Percentiles rank a stretch among this genome's conserved stretches.
Conservation (phyloP, 371 early-diverging fungal species). For the Sporodiniella umbellata region DNA sequence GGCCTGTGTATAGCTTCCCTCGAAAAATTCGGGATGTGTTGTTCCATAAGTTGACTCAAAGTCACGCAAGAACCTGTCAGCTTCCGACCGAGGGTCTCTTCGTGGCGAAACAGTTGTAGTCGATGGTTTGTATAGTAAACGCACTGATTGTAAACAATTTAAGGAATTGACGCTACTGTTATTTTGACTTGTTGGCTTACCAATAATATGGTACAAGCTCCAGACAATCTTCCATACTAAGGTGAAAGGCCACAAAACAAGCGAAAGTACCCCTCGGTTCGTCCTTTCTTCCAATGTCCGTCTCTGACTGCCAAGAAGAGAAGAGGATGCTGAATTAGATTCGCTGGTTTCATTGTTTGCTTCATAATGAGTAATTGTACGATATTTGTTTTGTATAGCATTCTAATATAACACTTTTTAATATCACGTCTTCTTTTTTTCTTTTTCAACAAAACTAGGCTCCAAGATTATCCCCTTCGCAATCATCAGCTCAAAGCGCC, state of each 20-base stretch:
- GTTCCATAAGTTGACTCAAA: slow-evolving; percentile 71
- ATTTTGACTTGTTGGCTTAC: slow-evolving; percentile 18
- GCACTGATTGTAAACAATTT: slow-evolving; percentile 7
- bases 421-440: not conserved
- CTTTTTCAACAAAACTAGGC: too few relatives aligned
- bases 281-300: not conserved
- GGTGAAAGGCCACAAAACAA: slow-evolving; percentile 57
- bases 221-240: slow-evolving; percentile 49
- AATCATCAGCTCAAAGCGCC: too few relatives aligned
- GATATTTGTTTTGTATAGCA: slow-evolving; percentile 19
- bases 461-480: not conserved
- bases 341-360: slow-evolving; percentile 5
- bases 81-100: slow-evolving; percentile 56
- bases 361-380: slow-evolving; percentile 3
- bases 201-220: slow-evolving; percentile 49
- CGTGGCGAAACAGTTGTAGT: slow-evolving; percentile 30
- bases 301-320: slow-evolving; percentile 10
- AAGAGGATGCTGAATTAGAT: slow-evolving; percentile 19
- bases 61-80: slow-evolving; percentile 62
- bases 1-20: slow-evolving; percentile 74
- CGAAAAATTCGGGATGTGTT: slow-evolving; percentile 74
- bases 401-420: slow-evolving; percentile 1
- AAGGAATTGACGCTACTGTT: too few relatives aligned
- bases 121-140: slow-evolving; percentile 44
- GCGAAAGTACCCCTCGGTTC: slow-evolving; percentile 20